These are phyloP conservation scores for Wickerhamomyces sp. DNA, from an alignment of 1,139 yeast genomes.

Conservation along the genomic window DNA sequence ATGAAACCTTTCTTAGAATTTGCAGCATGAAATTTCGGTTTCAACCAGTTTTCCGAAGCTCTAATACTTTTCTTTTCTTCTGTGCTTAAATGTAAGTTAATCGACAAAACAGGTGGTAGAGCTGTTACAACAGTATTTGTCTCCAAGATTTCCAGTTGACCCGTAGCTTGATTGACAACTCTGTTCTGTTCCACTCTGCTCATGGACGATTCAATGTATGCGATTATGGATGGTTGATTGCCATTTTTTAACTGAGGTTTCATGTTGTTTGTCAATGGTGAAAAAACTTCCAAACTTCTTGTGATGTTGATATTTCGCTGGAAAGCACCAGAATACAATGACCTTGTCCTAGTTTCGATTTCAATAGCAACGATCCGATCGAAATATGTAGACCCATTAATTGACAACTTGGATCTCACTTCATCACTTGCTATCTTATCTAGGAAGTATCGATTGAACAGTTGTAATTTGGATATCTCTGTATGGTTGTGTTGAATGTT, in stretches of 20 bases:
- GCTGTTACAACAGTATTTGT: conserved; percentile 42
- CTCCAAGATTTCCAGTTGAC: conserved; percentile 47
- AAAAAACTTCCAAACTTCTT: conserved; percentile 35
- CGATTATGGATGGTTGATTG: conserved; percentile 34
- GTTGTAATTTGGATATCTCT: conserved; percentile 30
- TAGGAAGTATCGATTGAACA: conserved; percentile 57
- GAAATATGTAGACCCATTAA: conserved; percentile 18
- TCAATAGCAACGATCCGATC: conserved; percentile 37
- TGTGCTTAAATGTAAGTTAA: conserved; percentile 51
- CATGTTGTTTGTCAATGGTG: conserved; percentile 24
- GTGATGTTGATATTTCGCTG: conserved; percentile 30
- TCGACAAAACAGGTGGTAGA: conserved; percentile 62
- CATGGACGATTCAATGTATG: conserved; percentile 56
- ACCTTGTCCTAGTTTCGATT: conserved; percentile 38
- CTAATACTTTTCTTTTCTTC: conserved; percentile 44
- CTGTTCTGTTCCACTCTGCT: conserved; percentile 42
- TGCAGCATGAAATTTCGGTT: conserved; percentile 51
- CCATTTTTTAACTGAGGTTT: conserved; percentile 22
- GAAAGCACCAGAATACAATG: conserved; percentile 32
- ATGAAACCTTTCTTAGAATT: conserved; percentile 33
- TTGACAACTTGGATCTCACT: conserved; percentile 23
- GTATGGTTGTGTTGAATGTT: conserved; percentile 28
- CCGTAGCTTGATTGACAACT: conserved; percentile 47
- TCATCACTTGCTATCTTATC: conserved; percentile 47
- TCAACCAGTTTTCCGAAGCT: conserved; percentile 50